Percentiles rank a stretch among this genome's conserved stretches.
Conservation (phyloP, 1,139 yeast genomes). For the Arxiozyma slooffiae region DNA sequence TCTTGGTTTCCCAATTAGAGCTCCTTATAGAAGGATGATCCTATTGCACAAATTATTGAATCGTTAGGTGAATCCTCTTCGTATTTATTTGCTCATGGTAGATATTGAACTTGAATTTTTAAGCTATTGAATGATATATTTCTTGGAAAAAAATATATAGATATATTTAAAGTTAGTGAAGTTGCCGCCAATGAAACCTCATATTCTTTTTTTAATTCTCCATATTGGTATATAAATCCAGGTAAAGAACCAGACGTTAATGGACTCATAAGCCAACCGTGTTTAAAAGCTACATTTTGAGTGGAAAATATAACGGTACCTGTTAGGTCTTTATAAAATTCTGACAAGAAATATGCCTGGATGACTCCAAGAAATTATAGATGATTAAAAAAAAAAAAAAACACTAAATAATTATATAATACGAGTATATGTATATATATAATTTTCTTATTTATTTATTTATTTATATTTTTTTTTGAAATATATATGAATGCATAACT, state of each 20-base stretch:
- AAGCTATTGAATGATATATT: constrained; percentile 58
- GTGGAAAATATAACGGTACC: constrained; percentile 40
- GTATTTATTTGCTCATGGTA: constrained; percentile 41
- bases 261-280: constrained; percentile 63
- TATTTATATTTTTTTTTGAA: too few relatives aligned
- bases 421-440: not conserved
- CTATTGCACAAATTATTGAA: constrained; percentile 64
- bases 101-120: constrained; percentile 51
- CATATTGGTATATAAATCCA: constrained; percentile 58
- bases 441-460: too few relatives aligned
- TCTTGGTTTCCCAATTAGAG: too few relatives aligned
- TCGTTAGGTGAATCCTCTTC: constrained; percentile 51
- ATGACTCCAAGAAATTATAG: constrained; percentile 36
- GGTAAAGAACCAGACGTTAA: constrained; percentile 67
- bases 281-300: constrained; percentile 56
- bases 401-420: constrained; percentile 15
- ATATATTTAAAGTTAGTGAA: constrained; percentile 40
- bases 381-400: constrained; percentile 23
- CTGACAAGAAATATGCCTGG: constrained; percentile 62
- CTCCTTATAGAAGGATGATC: constrained; percentile 72
- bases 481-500: too few relatives aligned
- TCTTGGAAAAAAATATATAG: constrained; percentile 53
- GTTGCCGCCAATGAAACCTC: constrained; percentile 47
- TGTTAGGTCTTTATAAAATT: constrained; percentile 51
- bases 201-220: constrained; percentile 54